Evolutionary conservation across 495 filamentous ascomycete genomes (phyloP).

Genomic region (Penicillium diatomitis): DNA sequence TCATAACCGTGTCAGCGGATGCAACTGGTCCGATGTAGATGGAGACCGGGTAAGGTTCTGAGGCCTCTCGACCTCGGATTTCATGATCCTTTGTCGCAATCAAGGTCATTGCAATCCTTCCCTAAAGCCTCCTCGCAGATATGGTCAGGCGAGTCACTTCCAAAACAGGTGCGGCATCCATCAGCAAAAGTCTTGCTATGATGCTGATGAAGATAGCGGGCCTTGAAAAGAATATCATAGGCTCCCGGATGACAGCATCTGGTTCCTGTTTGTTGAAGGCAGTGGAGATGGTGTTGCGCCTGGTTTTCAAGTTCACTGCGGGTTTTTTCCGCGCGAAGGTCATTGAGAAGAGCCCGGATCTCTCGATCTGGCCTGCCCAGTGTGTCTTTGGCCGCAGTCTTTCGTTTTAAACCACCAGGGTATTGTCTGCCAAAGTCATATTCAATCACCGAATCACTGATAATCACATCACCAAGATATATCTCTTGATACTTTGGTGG

Average conservation of each 20-base stretch:
- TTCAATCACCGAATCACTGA: slow-evolving; percentile 30
- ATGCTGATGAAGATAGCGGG: neutral
- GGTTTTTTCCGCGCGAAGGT: neutral
- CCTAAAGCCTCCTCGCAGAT: neutral
- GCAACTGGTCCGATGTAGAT: slow-evolving; percentile 18
- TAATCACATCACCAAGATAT: slow-evolving; percentile 37
- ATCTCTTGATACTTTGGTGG: slow-evolving; percentile 9
- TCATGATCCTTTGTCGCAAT: neutral
- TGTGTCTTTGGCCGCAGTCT: slow-evolving; percentile 17
- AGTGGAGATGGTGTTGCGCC: neutral
- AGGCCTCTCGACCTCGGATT: neutral
- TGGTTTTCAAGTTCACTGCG: neutral
- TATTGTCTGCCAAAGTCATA: slow-evolving; percentile 29
- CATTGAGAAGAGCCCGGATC: neutral
- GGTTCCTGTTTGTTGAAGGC: neutral
- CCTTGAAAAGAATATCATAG: neutral
- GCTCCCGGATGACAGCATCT: neutral
- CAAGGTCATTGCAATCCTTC: neutral
- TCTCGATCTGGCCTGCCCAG: slow-evolving; percentile 8
- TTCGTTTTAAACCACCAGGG: slow-evolving; percentile 16
- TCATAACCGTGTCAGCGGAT: slow-evolving; percentile 24
- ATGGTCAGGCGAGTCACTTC: neutral
- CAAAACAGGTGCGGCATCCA: neutral
- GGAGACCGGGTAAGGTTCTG: neutral
- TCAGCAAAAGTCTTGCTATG: neutral